Base-by-base conservation (phyloP, 2,329 filamentous ascomycete species). In the Fusarium torulosum region DNA sequence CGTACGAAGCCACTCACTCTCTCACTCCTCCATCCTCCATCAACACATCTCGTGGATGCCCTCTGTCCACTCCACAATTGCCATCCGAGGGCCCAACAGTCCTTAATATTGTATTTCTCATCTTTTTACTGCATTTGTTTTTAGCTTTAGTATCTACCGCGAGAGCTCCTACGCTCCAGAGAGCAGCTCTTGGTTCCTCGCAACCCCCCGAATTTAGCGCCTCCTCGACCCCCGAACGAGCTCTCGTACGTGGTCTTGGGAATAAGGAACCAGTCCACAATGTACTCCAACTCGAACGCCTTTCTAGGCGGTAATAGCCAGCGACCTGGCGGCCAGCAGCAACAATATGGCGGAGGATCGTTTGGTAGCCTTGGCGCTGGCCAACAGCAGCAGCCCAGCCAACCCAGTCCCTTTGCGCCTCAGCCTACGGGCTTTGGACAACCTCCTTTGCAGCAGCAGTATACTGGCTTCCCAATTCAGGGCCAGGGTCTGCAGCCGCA, bases 201-300 rank as follows among this genome's bases (percentile, higher is more conserved):
- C 50, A 66, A 50, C 61, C 66, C 35, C 60, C 66, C 66, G 52
- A 69, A 59, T 68, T 56, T 69, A 69, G 66, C 53, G 52, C 42
- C 45, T 50, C 66, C 56, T 42, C 47, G 61, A 54, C 57, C 45
- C 55, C 58, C 52, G 38, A 53, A 53, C 69, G 47, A 71, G 53
- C 63, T 56, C 47, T 60, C 47, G 57, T 55, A 52, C 63, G 58
- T 55, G 47, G 57, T 63, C 60, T 58, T 40, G 49, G 38, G 52
- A 60, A 49, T 31, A 61, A 37, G 45, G 27, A 49, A 60, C 23
- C 31, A 67, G 25, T 54, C 61, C 69, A 66, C 75, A 80, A 97
- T 97, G 95, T 98, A 93, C 83, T 96, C 93, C 71, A 93, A 91
- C 78, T 92, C 93, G 71, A 96, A 92, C 83, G 90, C 92, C 69